phyloP scores from a whole-genome alignment of 1,139 yeast species.

The Taphrina flavorubra region DNA sequence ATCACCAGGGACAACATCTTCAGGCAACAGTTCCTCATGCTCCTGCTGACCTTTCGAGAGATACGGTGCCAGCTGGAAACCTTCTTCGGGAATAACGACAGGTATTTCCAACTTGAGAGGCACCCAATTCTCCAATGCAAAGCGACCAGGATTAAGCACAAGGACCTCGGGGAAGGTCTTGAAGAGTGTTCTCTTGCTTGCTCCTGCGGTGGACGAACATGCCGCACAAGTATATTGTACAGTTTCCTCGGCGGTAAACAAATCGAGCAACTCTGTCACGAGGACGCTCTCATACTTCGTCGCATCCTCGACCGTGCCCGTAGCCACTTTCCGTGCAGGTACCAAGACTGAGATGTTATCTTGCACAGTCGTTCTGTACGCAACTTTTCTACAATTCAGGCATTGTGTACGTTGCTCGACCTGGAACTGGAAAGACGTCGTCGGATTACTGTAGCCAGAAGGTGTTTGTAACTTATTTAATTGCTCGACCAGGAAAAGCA shows the following conservation, averaged over 20 bases:
- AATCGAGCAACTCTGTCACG: slow-evolving; percentile 61
- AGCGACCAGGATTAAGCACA: slow-evolving; percentile 76
- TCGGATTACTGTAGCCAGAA: slow-evolving; percentile 53
- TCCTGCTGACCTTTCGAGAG: slow-evolving; percentile 53
- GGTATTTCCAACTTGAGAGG: slow-evolving; percentile 84
- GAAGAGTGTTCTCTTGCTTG: slow-evolving; percentile 52
- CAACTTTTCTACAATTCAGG: slow-evolving; percentile 64
- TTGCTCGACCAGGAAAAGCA: slow-evolving; percentile 68
- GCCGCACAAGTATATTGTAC: slow-evolving; percentile 73
- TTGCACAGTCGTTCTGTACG: slow-evolving; percentile 63
- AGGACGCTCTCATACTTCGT: slow-evolving; percentile 58
- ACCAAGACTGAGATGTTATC: slow-evolving; percentile 74
- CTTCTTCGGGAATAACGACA: slow-evolving; percentile 61
- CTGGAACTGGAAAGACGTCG: slow-evolving; percentile 66
- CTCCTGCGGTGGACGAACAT: slow-evolving; percentile 55
- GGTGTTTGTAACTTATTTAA: slow-evolving; percentile 41
- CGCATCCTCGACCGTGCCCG: slow-evolving; percentile 51
- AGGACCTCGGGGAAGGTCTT: slow-evolving; percentile 72
- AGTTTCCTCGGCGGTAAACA: slow-evolving; percentile 59
- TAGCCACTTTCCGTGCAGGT: slow-evolving; percentile 53
- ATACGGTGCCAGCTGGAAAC: slow-evolving; percentile 54
- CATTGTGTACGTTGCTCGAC: slow-evolving; percentile 72
- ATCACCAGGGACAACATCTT: slow-evolving; percentile 49
- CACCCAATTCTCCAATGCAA: slow-evolving; percentile 85
- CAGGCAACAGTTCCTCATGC: slow-evolving; percentile 57